Base-by-base conservation (phyloP, 768 basidiomycete species). In the Rhodosporidiobolus sp. region DNA sequence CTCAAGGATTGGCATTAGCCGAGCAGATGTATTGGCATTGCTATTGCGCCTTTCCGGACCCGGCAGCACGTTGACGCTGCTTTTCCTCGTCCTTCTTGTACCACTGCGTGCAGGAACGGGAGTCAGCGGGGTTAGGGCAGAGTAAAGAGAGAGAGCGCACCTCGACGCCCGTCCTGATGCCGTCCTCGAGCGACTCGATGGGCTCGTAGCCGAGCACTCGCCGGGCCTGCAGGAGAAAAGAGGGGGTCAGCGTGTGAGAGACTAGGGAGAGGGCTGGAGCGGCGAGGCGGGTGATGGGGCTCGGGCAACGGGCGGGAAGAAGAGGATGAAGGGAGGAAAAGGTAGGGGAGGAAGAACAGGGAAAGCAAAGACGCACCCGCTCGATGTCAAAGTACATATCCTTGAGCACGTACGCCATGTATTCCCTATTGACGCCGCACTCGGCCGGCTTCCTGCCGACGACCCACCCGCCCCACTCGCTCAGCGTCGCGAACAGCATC, bases 141-240 rank as follows among this genome's bases (percentile, higher is more conserved):
- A 45, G 12, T 30, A 24, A 34, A 7, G 49, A n/a, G 28, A 38
- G n/a, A 2, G 38, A 22, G 28, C 70, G 43, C n/a, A 75, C 74
- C 34, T 64, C 88, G 19, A 92, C 86, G 81, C 88, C 90, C 75
- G 84, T 84, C 81, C 85, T 85, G 57, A 96, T 85, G 34, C 93
- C 95, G 68, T 97, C 94, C 76, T 92, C 88, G 17, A 98, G 77
- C 3, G 91, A 89, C 19, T 94, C 87, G 67, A 91, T 83, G 1
- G 96, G 96, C 80, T 93, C 92, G 81, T 99, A 99, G 3, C 93
- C 94, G 50, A 99, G 83, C 73, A 98, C 85, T 69, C 93, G 83
- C 76, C 94, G 84, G 16, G 95, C 81, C 72, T 81, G 77, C 34
- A 4, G 0, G n/a, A n/a, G n/a, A n/a, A n/a, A 7, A 34, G 30